phyloP scores from a whole-genome alignment of 176 grass and related monocot species.

The Aegilops tauschii region DNA sequence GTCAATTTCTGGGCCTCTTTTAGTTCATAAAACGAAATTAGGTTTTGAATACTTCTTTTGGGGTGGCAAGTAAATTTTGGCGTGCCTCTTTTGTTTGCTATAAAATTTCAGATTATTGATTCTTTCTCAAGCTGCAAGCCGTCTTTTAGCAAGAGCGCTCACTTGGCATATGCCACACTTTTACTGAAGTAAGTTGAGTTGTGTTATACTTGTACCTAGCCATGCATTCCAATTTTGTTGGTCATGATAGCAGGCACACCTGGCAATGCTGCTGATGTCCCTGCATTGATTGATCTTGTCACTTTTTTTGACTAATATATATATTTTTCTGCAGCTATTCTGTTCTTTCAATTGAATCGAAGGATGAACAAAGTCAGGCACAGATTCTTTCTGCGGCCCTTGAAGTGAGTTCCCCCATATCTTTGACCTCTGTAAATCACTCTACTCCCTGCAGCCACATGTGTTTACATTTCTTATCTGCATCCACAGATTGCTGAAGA shows the following conservation, averaged over 20 bases:
- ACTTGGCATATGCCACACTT: slow-evolving; percentile 86
- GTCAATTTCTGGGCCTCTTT: background rate
- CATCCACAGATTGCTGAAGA: slow-evolving; percentile 84
- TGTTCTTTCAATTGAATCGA: slow-evolving; percentile 81
- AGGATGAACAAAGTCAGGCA: slow-evolving; percentile 83
- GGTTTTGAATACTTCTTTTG: background rate
- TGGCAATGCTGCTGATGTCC: slow-evolving; percentile 4
- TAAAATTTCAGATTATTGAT: slow-evolving; percentile 78
- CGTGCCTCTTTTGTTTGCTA: slow-evolving; percentile 18
- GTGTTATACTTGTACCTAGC: background rate
- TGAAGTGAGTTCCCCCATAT: slow-evolving; percentile 46
- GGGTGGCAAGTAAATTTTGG: background rate
- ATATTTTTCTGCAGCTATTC: slow-evolving; percentile 53
- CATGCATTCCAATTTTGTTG: background rate
- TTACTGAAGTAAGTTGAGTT: slow-evolving; percentile 78
- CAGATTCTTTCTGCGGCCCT: slow-evolving; percentile 89
- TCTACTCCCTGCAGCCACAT: background rate
- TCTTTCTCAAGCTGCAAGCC: slow-evolving; percentile 59
- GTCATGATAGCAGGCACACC: background rate
- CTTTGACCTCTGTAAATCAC: background rate
- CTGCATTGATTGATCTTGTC: background rate
- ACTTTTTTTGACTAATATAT: background rate
- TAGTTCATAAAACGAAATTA: background rate
- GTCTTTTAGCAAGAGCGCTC: slow-evolving; percentile 84
- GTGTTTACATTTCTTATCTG: slow-evolving; percentile 39